Base-by-base conservation (phyloP, 805 yeast genomes). In the Wilhelminamyces savonicus region DNA sequence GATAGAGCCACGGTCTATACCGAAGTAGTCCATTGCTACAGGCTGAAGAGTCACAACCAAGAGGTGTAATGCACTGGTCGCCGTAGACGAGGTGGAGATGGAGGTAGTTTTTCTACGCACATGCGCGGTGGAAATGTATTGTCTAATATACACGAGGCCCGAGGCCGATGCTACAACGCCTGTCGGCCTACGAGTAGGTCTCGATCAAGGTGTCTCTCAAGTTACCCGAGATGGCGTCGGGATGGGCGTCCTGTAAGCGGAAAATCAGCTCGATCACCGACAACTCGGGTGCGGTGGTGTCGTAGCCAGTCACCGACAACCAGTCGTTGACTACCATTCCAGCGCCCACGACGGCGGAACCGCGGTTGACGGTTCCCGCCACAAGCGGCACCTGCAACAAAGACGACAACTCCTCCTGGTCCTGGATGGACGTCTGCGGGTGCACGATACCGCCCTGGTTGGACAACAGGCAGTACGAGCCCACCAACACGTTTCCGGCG, bases 241-340 rank as follows among this genome's bases (percentile, higher is more conserved):
- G 95, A 55, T 82, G 84, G 39, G 87, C 90, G 51, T 85, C 95
- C 59, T 86, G 94, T 47, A 85, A 70, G 65, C 86, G 81, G 77
- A 90, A 94, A 46, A 92, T 94, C 56, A 94, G 82, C 68, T 94
- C 98, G 44, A 92, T 76, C 36, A 92, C 98, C 47, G 95, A 86
- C 52, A 92, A 71, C 64, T 92, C 99, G 28, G 98, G 97, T 27
- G 98, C 97, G 42, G 99, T 88, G 35, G 98, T 92, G 64, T 92
- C 97, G 46, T 85, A 72, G 43, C 99, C 99, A 27, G 95, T 72
- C 24, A 94, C 97, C 18, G 97, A 94, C 44, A 90, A 69, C 94
- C 97, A 92, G 66, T 92, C 99, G 56, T 92, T 92, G 30, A 88
- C 98, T 31, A 92, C 97, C 78, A 92, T 78, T 46, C 99, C 99